These are phyloP conservation scores for Cyphellophora europaea DNA, from an alignment of 2,329 filamentous ascomycete species.

Conservation along the genomic window DNA sequence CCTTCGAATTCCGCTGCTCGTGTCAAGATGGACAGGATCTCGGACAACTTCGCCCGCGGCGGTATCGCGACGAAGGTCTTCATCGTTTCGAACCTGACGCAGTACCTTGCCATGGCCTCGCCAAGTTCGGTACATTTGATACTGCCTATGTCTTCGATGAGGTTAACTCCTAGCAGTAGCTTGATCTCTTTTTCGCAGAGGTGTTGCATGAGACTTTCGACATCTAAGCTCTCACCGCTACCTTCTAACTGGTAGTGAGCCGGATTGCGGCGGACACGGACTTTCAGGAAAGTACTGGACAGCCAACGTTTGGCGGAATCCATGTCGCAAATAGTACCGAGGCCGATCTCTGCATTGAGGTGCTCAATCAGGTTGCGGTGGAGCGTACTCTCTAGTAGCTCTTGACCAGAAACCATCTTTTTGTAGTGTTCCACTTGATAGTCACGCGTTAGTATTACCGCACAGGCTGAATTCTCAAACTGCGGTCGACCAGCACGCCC, in stretches of 20 bases:
- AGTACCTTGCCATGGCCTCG: slow-evolving; percentile 74
- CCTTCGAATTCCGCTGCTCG: slow-evolving; percentile 65
- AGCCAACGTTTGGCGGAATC: slow-evolving; percentile 65
- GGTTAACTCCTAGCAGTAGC: slow-evolving; percentile 49
- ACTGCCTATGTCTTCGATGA: slow-evolving; percentile 42
- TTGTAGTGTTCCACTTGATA: slow-evolving; percentile 59
- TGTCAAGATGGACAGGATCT: slow-evolving; percentile 58
- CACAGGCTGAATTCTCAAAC: slow-evolving; percentile 66
- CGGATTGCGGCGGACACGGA: slow-evolving; percentile 64
- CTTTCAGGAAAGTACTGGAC: slow-evolving; percentile 65
- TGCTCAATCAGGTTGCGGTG: slow-evolving; percentile 75
- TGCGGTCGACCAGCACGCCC: slow-evolving; percentile 75
- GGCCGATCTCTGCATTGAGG: slow-evolving; percentile 71
- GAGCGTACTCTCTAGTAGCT: slow-evolving; percentile 66
- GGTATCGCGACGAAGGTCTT: slow-evolving; percentile 55
- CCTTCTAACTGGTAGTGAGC: slow-evolving; percentile 58
- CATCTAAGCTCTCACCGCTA: slow-evolving; percentile 36
- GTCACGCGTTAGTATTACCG: slow-evolving; percentile 69
- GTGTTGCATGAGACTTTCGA: slow-evolving; percentile 57
- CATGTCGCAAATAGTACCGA: slow-evolving; percentile 60
- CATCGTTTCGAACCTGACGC: slow-evolving; percentile 73
- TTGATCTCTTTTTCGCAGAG: slow-evolving; percentile 63
- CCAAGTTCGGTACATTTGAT: slow-evolving; percentile 64
- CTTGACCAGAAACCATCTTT: slow-evolving; percentile 62
- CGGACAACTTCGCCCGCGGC: slow-evolving; percentile 50